Conservation (phyloP, 345 rosid genomes). For the Aethionema arabicum region DNA sequence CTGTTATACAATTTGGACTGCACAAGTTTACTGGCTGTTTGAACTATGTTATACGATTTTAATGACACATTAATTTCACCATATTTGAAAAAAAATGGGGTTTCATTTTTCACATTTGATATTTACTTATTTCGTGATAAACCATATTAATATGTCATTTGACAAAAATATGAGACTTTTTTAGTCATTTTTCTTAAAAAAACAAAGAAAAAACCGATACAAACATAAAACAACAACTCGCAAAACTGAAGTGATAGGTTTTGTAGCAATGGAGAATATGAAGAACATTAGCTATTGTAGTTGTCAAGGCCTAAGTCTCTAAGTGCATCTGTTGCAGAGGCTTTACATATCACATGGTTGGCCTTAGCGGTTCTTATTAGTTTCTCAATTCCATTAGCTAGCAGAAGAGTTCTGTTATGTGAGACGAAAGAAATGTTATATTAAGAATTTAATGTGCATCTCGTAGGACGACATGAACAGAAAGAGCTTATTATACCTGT, state of each 20-base stretch:
- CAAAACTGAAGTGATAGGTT: background rate
- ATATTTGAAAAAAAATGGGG: too few relatives aligned
- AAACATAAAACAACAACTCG: background rate
- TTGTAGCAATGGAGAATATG: constrained; percentile 15
- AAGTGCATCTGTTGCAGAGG: constrained; percentile 82
- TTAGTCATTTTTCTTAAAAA: too few relatives aligned
- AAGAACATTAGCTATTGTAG: constrained; percentile 45
- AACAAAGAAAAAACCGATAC: background rate
- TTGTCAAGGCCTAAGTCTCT: constrained; percentile 85
- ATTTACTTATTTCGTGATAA: too few relatives aligned
- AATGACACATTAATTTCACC: too few relatives aligned
- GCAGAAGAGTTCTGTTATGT: constrained; percentile 59
- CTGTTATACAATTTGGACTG: too few relatives aligned
- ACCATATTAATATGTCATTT: too few relatives aligned
- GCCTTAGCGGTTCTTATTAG: constrained; percentile 67
- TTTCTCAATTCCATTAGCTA: constrained; percentile 68
- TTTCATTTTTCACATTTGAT: too few relatives aligned
- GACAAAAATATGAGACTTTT: too few relatives aligned
- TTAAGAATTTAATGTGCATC: background rate
- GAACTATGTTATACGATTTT: too few relatives aligned
- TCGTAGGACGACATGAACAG: background rate
- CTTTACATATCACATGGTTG: constrained; percentile 68
- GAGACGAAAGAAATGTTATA: background rate
- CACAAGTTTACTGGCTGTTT: too few relatives aligned
- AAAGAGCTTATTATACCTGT: constrained; percentile 53